Evolutionary conservation across 495 filamentous ascomycete genomes (phyloP).

Genomic region (Umbilicaria muhlenbergii): DNA sequence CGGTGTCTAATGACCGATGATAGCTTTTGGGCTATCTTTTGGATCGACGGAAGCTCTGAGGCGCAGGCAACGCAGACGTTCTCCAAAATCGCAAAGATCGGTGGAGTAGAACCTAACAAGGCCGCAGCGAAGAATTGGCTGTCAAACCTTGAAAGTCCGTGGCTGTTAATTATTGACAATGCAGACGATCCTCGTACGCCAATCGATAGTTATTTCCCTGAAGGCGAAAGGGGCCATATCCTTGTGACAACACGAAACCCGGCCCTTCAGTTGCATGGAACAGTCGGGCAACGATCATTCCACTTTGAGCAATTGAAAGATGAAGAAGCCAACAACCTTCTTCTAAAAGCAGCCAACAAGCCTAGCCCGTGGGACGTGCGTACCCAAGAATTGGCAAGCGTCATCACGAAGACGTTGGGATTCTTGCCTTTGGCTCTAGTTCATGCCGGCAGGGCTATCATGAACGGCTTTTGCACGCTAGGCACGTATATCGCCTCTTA

Average conservation of each 20-base stretch:
- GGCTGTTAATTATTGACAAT: slow-evolving; percentile 26
- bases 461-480: slow-evolving; percentile 2
- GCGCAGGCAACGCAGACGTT: slow-evolving; percentile 11
- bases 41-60: slow-evolving; percentile 11
- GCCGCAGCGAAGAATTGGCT: slow-evolving; percentile 10
- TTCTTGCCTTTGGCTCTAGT: slow-evolving; percentile 23
- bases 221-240: slow-evolving; percentile 10
- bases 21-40: slow-evolving; percentile 13
- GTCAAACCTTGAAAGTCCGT: slow-evolving; percentile 8
- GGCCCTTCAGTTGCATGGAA: slow-evolving; percentile 12
- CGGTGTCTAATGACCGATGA: not conserved
- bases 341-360: slow-evolving; percentile 22
- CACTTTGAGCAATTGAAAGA: slow-evolving; percentile 19
- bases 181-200: slow-evolving; percentile 17
- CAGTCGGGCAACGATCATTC: slow-evolving; percentile 12
- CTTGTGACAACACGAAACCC: slow-evolving; percentile 19
- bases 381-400: slow-evolving; percentile 8
- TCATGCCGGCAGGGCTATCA: slow-evolving; percentile 19
- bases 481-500: slow-evolving; percentile 17
- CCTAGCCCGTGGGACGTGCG: slow-evolving; percentile 9
- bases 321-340: slow-evolving; percentile 20
- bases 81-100: slow-evolving; percentile 11
- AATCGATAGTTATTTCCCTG: slow-evolving; percentile 2
- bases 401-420: slow-evolving; percentile 18
- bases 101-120: slow-evolving; percentile 9